A percentile compares a stretch with the other conserved stretches of the same genome.
phyloP scores from a whole-genome alignment of 148 eudicot species.

The Vaccinium darrowii region DNA sequence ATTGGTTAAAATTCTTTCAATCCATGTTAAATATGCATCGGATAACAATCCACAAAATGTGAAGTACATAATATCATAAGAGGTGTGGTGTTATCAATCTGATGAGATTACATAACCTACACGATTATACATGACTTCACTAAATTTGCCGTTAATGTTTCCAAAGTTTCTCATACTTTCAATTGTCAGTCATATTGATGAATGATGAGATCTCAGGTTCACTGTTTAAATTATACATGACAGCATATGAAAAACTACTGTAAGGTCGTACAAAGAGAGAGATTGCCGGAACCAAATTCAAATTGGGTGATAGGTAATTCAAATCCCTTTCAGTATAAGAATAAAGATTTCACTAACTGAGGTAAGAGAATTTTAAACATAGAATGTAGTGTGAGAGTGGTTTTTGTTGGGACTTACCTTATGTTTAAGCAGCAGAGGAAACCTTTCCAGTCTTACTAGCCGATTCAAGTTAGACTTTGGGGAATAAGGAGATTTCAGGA shows the following conservation, averaged over 20 bases:
- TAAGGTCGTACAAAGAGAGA: background rate
- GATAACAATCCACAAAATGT: too few species aligned
- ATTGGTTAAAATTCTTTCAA: background rate
- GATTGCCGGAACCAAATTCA: background rate
- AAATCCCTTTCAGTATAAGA: background rate
- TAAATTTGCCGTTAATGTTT: too few species aligned
- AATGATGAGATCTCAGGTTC: background rate
- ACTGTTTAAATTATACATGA: background rate
- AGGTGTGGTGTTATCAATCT: too few species aligned
- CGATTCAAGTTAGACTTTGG: background rate
- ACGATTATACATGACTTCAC: background rate
- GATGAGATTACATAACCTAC: background rate
- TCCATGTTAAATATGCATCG: too few species aligned
- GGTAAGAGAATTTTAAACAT: background rate
- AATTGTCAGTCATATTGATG: background rate
- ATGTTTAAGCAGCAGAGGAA: background rate
- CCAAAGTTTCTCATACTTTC: background rate
- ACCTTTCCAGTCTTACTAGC: background rate
- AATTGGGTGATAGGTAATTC: background rate
- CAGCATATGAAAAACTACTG: background rate
- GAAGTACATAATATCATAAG: background rate
- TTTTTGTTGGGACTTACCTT: background rate
- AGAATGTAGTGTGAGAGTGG: background rate
- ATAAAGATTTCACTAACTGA: background rate
- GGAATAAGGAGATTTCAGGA: background rate